These are phyloP conservation scores for Mucor saturninus DNA, from an alignment of 371 early-diverging fungal species.

Conservation along the genomic window DNA sequence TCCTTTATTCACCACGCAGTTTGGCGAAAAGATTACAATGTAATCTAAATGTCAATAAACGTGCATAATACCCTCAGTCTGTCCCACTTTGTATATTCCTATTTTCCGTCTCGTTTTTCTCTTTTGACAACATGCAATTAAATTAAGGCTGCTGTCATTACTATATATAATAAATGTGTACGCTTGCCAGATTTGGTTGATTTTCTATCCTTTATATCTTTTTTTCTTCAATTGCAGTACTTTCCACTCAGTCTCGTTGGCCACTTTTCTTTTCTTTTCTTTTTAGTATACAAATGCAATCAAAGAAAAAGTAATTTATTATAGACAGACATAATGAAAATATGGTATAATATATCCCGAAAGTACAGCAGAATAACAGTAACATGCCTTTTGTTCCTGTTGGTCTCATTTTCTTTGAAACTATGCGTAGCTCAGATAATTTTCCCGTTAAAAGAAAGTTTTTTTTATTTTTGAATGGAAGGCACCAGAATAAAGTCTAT, in stretches of 20 bases:
- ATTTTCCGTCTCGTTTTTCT: too few species aligned
- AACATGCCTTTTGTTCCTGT: not conserved
- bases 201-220: too few species aligned
- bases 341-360: not conserved
- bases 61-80: conserved; percentile 6
- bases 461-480: not conserved
- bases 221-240: too few species aligned
- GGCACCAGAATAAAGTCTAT: not conserved
- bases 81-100: not conserved
- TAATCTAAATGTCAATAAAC: not conserved
- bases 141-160: too few species aligned
- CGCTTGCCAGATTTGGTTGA: too few species aligned
- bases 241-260: too few species aligned
- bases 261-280: too few species aligned
- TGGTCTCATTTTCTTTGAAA: not conserved
- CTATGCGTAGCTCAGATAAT: not conserved
- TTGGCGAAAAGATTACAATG: not conserved
- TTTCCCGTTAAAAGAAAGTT: not conserved
- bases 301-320: not conserved
- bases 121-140: too few species aligned
- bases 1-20: not conserved
- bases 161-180: too few species aligned
- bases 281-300: not conserved
- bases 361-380: not conserved
- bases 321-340: not conserved